These are phyloP conservation scores for Orbilia ellipsospora DNA, from an alignment of 2,329 filamentous ascomycete species.

Conservation along the genomic window DNA sequence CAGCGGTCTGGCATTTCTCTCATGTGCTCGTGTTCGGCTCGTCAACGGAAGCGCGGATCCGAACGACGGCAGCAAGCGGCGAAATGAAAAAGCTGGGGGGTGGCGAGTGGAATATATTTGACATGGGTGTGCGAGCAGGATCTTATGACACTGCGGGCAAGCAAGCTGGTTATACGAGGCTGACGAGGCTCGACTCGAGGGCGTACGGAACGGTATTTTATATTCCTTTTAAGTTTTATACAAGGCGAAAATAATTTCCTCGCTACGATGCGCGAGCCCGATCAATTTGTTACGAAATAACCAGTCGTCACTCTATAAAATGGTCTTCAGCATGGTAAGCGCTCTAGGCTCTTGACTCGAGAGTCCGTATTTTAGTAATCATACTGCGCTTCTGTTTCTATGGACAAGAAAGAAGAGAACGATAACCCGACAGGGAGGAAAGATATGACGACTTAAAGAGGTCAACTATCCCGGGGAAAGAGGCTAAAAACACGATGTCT, in stretches of 20 bases:
- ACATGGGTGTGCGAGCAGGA: constrained; percentile 15
- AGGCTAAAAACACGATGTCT: constrained; percentile 16
- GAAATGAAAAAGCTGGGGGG: constrained; percentile 10
- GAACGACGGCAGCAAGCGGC: constrained; percentile 29
- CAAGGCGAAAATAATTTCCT: too few species aligned
- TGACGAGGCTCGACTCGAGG: constrained; percentile 3
- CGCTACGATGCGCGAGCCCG: too few species aligned
- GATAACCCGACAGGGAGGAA: background rate
- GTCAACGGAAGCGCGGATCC: constrained; percentile 23
- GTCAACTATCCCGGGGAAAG: constrained; percentile 6
- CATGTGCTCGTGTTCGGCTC: constrained; percentile 5
- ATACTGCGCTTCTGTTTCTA: too few species aligned
- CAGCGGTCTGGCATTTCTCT: background rate
- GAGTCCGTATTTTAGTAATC: too few species aligned
- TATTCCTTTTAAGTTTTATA: too few species aligned
- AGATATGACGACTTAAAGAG: background rate
- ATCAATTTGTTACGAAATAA: too few species aligned
- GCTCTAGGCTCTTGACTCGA: too few species aligned
- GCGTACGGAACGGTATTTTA: background rate
- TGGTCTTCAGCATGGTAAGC: too few species aligned
- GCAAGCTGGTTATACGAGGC: constrained; percentile 11
- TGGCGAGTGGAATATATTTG: background rate
- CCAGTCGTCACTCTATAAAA: too few species aligned
- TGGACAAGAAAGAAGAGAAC: background rate
- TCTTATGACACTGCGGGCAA: constrained; percentile 6